Conservation (phyloP, 1,139 yeast species). For the Debaryomyces udenii region DNA sequence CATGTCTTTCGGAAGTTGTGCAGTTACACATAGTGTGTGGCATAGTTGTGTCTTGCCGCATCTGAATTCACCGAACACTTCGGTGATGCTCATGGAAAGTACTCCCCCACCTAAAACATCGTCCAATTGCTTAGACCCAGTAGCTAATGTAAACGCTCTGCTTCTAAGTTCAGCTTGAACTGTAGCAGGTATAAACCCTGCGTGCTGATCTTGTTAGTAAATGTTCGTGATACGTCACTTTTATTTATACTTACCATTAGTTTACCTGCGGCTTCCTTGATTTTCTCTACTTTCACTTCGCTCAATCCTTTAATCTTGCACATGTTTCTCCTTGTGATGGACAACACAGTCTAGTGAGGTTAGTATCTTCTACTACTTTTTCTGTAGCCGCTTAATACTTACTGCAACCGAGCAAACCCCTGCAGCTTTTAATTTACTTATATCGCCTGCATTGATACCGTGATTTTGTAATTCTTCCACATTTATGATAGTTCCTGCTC, state of each 20-base stretch:
- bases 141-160: slow-evolving; percentile 49
- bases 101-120: slow-evolving; percentile 60
- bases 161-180: slow-evolving; percentile 53
- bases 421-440: slow-evolving; percentile 52
- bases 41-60: slow-evolving; percentile 66
- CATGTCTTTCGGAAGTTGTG: slow-evolving; percentile 54
- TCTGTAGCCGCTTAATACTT: slow-evolving; percentile 18
- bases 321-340: slow-evolving; percentile 56
- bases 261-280: slow-evolving; percentile 62
- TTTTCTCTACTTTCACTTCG: slow-evolving; percentile 62
- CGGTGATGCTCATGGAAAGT: slow-evolving; percentile 63
- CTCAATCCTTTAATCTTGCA: slow-evolving; percentile 58
- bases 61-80: slow-evolving; percentile 65
- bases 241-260: slow-evolving; percentile 25
- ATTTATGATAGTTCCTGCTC: slow-evolving; percentile 28
- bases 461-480: slow-evolving; percentile 59
- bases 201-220: slow-evolving; percentile 20
- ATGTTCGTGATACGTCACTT: neutral
- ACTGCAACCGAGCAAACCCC: slow-evolving; percentile 60
- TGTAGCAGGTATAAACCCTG: slow-evolving; percentile 59
- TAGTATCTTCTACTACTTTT: slow-evolving; percentile 11
- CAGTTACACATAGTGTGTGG: slow-evolving; percentile 61
- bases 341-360: slow-evolving; percentile 44
- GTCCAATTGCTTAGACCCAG: slow-evolving; percentile 59
- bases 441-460: slow-evolving; percentile 62